Base-by-base conservation (phyloP, 1,284 basidiomycete species). In the Cryptococcus sp. region DNA sequence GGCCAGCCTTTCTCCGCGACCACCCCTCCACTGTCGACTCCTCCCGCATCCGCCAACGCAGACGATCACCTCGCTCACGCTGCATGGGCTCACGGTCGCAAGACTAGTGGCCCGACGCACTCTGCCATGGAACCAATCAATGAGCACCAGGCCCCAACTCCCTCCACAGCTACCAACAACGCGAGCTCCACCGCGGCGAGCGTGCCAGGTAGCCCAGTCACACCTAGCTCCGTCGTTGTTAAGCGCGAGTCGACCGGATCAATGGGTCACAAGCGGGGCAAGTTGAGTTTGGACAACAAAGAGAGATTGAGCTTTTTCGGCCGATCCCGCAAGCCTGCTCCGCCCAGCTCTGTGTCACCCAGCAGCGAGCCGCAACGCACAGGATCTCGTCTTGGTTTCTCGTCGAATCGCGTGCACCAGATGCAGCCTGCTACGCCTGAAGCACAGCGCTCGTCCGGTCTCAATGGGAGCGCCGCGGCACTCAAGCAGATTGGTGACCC, bases 401-500 rank as follows among this genome's bases (percentile, higher is more conserved):
- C 52, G 20, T 45, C 47, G 17, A 63, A 56, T 47, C 47, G 50
- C 45, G 47, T 57, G 11, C 66, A 72, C 54, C 68, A 70, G 53
- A 67, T 73, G 60, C 69, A 70, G 44, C 64, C 71, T n/a, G 69
- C 65, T 15, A 64, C 64, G 1, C 69, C 69, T 17, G 64, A 66
- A 31, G 35, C 57, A 59, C 20, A 15, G 20, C 16, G 51, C 51
- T 23, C 19, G 46, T 16, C 22, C 20, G 45, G 22, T 11, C 15
- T n/a, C n/a, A n/a, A 44, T 13, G 48, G 53, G 6, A 53, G 40
- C 27, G 71, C 71, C 11, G 60, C 76, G 15, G 88, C 94, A 41
- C 76, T 95, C 50, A 86, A 90, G 61, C 90, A 93, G 78, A 93
- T 97, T 64, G 93, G 93, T 16, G 84, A 84, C 44, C 87, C 91